phyloP scores from a whole-genome alignment of 257 asterid genomes.

The Handroanthus guayacan region DNA sequence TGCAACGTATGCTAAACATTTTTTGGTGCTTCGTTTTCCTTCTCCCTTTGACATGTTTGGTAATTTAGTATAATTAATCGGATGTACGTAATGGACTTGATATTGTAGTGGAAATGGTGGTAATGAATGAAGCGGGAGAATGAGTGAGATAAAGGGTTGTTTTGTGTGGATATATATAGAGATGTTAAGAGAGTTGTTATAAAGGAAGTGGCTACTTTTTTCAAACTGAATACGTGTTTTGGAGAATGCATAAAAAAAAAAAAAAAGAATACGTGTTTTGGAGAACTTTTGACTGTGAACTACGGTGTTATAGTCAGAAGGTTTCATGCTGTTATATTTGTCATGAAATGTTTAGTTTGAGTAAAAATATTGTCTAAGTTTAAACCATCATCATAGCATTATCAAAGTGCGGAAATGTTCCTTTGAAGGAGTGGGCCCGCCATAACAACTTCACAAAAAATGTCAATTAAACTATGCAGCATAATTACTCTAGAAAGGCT shows the following conservation, averaged over 20 bases:
- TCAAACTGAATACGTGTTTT: neutral
- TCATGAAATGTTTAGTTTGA: too few species aligned
- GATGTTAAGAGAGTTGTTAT: neutral
- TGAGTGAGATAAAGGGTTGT: neutral
- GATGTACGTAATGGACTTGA: neutral
- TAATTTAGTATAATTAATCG: neutral
- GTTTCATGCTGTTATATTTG: neutral
- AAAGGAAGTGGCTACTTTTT: neutral
- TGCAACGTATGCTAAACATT: conserved; percentile 42
- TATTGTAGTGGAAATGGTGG: neutral
- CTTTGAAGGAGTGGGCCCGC: too few species aligned
- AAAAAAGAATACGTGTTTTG: too few species aligned
- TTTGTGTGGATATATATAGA: neutral
- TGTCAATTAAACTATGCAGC: too few species aligned
- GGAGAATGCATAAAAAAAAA: too few species aligned
- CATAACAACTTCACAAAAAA: too few species aligned
- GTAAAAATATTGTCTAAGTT: too few species aligned
- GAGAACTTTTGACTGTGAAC: neutral
- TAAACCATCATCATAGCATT: too few species aligned
- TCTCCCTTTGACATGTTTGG: conserved; percentile 36
- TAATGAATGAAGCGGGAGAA: neutral
- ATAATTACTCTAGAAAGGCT: too few species aligned
- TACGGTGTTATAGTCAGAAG: neutral
- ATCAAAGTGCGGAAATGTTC: too few species aligned
- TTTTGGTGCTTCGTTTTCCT: conserved; percentile 30